A percentile compares a stretch with the other conserved stretches of the same genome.
Conservation (phyloP, 2,329 filamentous ascomycete species). For the Fusarium euwallaceae region DNA sequence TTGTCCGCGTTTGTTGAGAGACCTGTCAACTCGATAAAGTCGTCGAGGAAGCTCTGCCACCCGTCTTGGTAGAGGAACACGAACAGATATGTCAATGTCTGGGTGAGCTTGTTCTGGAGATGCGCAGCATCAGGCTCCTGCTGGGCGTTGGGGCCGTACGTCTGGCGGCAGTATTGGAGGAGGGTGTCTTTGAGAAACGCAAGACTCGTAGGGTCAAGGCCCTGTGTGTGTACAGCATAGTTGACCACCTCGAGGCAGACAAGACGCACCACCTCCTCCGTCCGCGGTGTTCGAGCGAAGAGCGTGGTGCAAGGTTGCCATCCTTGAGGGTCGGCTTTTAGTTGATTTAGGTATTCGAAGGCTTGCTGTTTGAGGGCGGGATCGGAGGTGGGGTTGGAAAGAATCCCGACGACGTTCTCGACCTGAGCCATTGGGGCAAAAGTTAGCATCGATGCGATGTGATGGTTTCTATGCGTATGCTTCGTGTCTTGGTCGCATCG, state of each 20-base stretch:
- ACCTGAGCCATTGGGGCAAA: conserved; percentile 67
- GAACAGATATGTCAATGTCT: conserved; percentile 95
- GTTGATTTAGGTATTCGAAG: conserved; percentile 82
- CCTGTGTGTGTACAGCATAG: conserved; percentile 85
- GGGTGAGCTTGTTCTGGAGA: conserved; percentile 97
- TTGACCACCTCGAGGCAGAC: conserved; percentile 94
- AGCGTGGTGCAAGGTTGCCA: conserved; percentile 92
- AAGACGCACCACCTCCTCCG: conserved; percentile 87
- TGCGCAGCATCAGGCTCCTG: conserved; percentile 76
- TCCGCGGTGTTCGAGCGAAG: conserved; percentile 82
- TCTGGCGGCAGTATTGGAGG: conserved; percentile 82
- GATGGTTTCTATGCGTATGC: conserved; percentile 10
- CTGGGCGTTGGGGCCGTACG: conserved; percentile 73
- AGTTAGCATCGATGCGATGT: conserved; percentile 22
- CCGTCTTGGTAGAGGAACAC: conserved; percentile 85
- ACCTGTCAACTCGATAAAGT: conserved; percentile 83
- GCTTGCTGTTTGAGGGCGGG: conserved; percentile 83
- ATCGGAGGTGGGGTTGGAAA: conserved; percentile 84
- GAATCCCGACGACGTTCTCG: conserved; percentile 95
- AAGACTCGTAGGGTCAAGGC: conserved; percentile 80
- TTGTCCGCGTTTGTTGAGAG: conserved; percentile 76
- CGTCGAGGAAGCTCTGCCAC: conserved; percentile 92
- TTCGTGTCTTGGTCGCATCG: conserved; percentile 24
- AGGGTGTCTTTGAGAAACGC: conserved; percentile 83
- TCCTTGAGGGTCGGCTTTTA: conserved; percentile 84